Conservation (phyloP, 257 asterid genomes). For the Plectranthus barbatus region DNA sequence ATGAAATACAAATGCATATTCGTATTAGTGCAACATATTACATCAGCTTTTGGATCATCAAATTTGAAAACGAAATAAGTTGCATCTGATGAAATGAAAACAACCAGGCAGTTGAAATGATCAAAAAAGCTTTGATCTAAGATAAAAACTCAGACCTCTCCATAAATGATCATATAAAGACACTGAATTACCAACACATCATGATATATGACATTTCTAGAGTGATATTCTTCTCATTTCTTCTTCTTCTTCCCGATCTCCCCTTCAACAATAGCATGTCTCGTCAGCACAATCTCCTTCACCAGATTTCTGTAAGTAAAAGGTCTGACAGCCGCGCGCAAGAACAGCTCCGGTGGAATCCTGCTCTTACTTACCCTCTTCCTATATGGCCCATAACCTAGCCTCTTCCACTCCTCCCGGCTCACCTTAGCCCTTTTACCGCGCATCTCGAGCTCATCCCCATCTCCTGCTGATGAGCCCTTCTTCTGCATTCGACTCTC, state of each 20-base stretch:
- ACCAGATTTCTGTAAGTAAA: conserved; percentile 79
- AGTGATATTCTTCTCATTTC: conserved; percentile 6
- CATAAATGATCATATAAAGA: too few relatives aligned
- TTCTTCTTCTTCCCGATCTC: conserved; percentile 53
- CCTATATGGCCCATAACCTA: conserved; percentile 66
- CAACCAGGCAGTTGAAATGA: too few relatives aligned
- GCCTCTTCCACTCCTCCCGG: conserved; percentile 56
- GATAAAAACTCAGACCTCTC: too few relatives aligned
- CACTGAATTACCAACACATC: too few relatives aligned
- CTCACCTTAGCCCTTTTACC: conserved; percentile 65
- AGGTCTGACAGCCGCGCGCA: conserved; percentile 82
- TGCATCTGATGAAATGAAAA: too few relatives aligned
- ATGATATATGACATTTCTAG: too few relatives aligned
- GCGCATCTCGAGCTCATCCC: conserved; percentile 63
- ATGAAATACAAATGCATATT: too few relatives aligned
- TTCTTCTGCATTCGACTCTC: conserved; percentile 29
- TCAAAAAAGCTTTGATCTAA: too few relatives aligned
- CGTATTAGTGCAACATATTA: too few relatives aligned
- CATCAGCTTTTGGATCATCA: too few relatives aligned
- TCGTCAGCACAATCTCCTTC: conserved; percentile 77
- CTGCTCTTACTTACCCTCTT: conserved; percentile 58
- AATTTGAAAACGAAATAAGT: too few relatives aligned
- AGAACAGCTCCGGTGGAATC: conserved; percentile 69
- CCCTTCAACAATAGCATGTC: conserved; percentile 84
- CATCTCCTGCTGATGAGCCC: conserved; percentile 20